Base-by-base conservation (phyloP, 2,329 filamentous ascomycete genomes). In the Sclerotinia nivalis region DNA sequence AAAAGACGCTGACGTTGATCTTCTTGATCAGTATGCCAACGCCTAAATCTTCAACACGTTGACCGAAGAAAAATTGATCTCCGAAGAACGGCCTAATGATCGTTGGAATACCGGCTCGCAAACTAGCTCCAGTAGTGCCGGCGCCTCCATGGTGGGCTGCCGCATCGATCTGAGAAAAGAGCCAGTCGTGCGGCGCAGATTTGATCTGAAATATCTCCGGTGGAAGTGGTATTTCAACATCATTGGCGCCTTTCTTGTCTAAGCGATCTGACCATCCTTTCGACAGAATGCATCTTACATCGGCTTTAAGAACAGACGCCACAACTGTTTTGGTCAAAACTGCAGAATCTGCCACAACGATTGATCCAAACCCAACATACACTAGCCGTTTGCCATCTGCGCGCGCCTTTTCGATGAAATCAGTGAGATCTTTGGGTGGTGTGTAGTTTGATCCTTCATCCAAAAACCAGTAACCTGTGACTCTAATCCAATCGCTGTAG, bases 391-490 rank as follows among this genome's bases (percentile, higher is more conserved):
- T 97, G 22, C 85, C 85, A 76, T 99, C 95, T 7, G 83, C 83
- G 4, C 92, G 87, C 4, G 96, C 95, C 75, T 90, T 88, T n/a
- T 86, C 81, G 77, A 99, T 98, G 76, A 99, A 99, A 4, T 87
- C 87, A 4, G 84, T 82, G 8, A 99, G 86, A 62, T 95, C 93
- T 40, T 85, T 80, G 0, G 94, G 91, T 1, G 96, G 93, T 59
- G 86, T 84, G 85, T 90, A 98, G 70, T 84, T 58, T 18, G 81
- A 82, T 4, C 83, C 84, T 79, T 97, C 95, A 74, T 97, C 91
- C 62, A 99, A 82, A 80, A 99, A 98, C 96, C 96, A 99, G 81
- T 99, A 98, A 0, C 96, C 96, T 0, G 96, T 98, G 10, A 98
- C 93, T 56, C 93, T 89, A 79, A 99, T 96, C 96, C 96, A 99